Base-by-base conservation (phyloP, 306 rosid genomes). In the Castanea sativa region DNA sequence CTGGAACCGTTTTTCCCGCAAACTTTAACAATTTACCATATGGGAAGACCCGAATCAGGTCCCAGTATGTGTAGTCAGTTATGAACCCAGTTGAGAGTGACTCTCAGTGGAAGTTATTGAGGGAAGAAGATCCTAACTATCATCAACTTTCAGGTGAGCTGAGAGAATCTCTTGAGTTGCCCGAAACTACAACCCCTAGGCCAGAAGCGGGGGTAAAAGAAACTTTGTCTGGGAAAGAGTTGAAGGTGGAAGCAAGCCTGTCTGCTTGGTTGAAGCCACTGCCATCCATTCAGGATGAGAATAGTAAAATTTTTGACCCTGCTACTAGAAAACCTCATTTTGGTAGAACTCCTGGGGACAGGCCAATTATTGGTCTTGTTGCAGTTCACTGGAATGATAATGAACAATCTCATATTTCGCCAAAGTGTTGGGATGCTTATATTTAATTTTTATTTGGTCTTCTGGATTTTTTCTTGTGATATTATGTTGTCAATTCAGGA, bases 1-100 rank as follows among this genome's bases (percentile, higher is more conserved):
- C 98, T 27, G 99, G 99, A 84, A 95, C 98, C 21, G 91, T 87
- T 76, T 93, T 84, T 64, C 98, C 98, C 7, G 76, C 91, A 78
- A 80, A 91, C 80, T 29, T 80, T 60, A 90, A 88, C 78, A 74
- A 83, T 69, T 78, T 82, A 78, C 87, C 84, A 53, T 81, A 76
- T 81, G 88, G 87, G 30, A 95, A 79, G 79, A 71, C 75, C 83
- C 79, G 85, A 67, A 89, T 93, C 78, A 88, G 97, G 84, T 88
- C 94, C 35, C 94, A 93, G 73, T 93, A 80, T 55, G 93, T 90
- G 69, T 87, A 87, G 82, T 80, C 93, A 35, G 80, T 73, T 83
- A 33, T 18, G 73, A 86, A 88, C 77, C 81, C 88, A 15, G 84
- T 80, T 33, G 90, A 86, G 74, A 80, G 80, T 64, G 51, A 71